These are phyloP conservation scores for Astraeus odoratus DNA, from an alignment of 768 basidiomycete species.

Conservation along the genomic window DNA sequence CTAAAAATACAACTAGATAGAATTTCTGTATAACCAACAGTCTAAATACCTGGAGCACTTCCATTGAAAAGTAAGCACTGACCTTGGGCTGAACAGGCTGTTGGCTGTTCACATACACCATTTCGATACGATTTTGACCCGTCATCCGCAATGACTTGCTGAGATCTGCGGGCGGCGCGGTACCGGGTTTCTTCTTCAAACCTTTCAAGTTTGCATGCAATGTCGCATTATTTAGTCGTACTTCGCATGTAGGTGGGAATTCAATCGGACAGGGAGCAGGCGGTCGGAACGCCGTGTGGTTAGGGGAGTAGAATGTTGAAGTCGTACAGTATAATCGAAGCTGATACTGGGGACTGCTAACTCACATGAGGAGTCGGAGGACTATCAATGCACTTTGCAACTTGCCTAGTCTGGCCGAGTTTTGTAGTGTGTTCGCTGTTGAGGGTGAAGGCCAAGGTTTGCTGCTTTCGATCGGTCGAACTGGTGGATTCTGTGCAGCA, in stretches of 20 bases:
- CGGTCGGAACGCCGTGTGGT: constrained; percentile 44
- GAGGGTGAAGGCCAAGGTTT: constrained; percentile 56
- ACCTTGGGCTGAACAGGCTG: constrained; percentile 73
- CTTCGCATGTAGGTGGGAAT: constrained; percentile 89
- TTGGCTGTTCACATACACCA: constrained; percentile 87
- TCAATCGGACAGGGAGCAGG: constrained; percentile 68
- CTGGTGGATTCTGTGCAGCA: constrained; percentile 59
- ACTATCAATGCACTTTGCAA: constrained; percentile 7
- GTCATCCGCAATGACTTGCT: constrained; percentile 34
- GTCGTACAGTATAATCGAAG: constrained; percentile 87
- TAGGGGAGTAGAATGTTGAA: constrained; percentile 58
- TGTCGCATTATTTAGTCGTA: constrained; percentile 69
- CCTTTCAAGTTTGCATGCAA: constrained; percentile 79
- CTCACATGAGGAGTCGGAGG: constrained; percentile 7
- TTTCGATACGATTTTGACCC: constrained; percentile 65
- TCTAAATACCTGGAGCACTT: neutral
- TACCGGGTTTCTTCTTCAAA: constrained; percentile 91
- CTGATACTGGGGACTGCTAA: constrained; percentile 59
- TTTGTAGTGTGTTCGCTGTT: constrained; percentile 57
- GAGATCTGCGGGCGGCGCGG: constrained; percentile 83
- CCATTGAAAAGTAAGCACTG: constrained; percentile 9
- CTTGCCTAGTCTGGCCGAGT: constrained; percentile 50
- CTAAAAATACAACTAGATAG: constrained; percentile 78
- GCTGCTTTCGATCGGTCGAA: constrained; percentile 69
- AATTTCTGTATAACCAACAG: constrained; percentile 55